Evolutionary conservation across 2,329 filamentous ascomycete species (phyloP).

Genomic region (Fusarium poae): DNA sequence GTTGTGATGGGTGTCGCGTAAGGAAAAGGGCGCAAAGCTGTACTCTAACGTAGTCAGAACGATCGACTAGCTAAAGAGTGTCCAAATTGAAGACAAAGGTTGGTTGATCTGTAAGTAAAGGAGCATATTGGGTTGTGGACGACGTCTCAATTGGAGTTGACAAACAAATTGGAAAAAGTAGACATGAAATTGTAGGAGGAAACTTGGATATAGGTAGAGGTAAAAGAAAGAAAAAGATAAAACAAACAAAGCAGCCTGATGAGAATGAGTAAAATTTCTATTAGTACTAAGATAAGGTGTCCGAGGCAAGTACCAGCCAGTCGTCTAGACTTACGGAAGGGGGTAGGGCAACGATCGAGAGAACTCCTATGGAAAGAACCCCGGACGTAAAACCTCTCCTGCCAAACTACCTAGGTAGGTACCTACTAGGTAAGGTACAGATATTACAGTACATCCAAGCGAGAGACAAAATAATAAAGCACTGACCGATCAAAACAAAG

Average conservation of each 20-base stretch:
- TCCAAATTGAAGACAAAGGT: constrained; percentile 22
- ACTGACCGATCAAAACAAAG: constrained; percentile 27
- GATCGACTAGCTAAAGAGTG: constrained; percentile 29
- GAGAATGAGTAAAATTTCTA: constrained; percentile 8
- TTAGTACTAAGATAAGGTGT: constrained; percentile 23
- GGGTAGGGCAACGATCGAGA: constrained; percentile 6
- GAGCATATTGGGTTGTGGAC: constrained; percentile 27
- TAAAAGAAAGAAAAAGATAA: too few relatives aligned
- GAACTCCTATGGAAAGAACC: constrained; percentile 24
- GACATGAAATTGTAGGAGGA: constrained; percentile 1
- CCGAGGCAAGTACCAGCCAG: neutral
- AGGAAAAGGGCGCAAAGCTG: constrained; percentile 16
- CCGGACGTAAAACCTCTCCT: neutral
- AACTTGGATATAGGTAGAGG: constrained; percentile 5
- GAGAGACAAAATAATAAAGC: constrained; percentile 23
- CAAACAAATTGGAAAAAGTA: constrained; percentile 10
- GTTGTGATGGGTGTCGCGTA: constrained; percentile 11
- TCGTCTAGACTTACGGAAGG: constrained; percentile 10
- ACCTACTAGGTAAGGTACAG: too few relatives aligned
- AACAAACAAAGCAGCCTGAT: neutral
- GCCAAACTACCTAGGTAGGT: too few relatives aligned
- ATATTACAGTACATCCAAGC: constrained; percentile 9
- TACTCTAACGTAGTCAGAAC: constrained; percentile 22
- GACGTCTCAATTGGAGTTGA: constrained; percentile 1
- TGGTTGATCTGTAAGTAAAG: constrained; percentile 17